A percentile compares a stretch with the other conserved stretches of the same genome.
Conservation (phyloP, 192 early-diverging fungal genomes). For the Diversispora eburnea region DNA sequence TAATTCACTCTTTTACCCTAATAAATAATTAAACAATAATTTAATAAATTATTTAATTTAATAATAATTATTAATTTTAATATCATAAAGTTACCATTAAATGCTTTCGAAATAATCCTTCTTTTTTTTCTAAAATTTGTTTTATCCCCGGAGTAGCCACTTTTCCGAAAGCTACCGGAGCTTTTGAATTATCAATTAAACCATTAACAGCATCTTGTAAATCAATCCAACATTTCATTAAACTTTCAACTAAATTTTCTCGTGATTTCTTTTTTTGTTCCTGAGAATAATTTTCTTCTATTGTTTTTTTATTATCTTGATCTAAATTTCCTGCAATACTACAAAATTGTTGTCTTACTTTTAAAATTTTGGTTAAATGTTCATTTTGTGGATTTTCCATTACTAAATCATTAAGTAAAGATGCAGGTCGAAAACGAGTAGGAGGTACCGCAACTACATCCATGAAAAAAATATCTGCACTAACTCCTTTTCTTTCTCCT, state of each 20-base stretch:
- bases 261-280: constrained; percentile 28
- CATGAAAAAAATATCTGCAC: constrained; percentile 89
- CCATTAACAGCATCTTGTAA: constrained; percentile 90
- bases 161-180: constrained; percentile 34
- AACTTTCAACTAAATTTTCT: constrained; percentile 42
- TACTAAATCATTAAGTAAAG: constrained; percentile 81
- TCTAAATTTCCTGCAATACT: constrained; percentile 46
- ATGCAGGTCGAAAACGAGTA: constrained; percentile 89
- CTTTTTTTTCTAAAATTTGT: constrained; percentile 98
- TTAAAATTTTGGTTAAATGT: constrained; percentile 79
- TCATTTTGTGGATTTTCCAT: constrained; percentile 97
- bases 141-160: constrained; percentile 83
- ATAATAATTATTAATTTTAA: neutral
- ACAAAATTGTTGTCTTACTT: constrained; percentile 62
- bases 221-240: constrained; percentile 64
- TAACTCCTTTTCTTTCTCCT: constrained; percentile 3
- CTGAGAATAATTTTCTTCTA: neutral
- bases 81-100: constrained; percentile 71
- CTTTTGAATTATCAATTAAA: constrained; percentile 90
- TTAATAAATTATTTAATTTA: neutral
- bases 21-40: neutral
- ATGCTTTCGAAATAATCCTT: constrained; percentile 97
- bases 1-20: constrained; percentile 98
- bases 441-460: constrained; percentile 89
- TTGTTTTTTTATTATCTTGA: constrained; percentile 16